These are phyloP conservation scores for Verticillium longisporum DNA, from an alignment of 2,329 filamentous ascomycete genomes.

Conservation along the genomic window DNA sequence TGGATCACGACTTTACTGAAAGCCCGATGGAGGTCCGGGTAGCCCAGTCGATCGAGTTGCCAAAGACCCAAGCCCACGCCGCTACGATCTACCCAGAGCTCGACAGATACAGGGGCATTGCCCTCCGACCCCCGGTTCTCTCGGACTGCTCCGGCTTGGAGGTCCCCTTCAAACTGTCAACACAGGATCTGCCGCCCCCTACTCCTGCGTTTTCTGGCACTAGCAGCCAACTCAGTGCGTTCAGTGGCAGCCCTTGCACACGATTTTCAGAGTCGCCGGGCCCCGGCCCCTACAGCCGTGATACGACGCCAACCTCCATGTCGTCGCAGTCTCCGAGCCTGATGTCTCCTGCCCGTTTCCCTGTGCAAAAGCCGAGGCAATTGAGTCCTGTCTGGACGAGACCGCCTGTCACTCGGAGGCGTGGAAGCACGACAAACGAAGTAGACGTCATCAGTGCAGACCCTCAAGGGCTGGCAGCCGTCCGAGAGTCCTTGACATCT, in stretches of 20 bases:
- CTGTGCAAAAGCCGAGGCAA: slow-evolving; percentile 39
- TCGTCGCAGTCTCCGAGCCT: slow-evolving; percentile 67
- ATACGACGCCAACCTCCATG: slow-evolving; percentile 72
- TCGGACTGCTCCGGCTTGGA: slow-evolving; percentile 30
- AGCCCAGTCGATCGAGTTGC: slow-evolving; percentile 33
- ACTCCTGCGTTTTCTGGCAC: slow-evolving; percentile 56
- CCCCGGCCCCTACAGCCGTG: slow-evolving; percentile 65
- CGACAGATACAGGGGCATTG: slow-evolving; percentile 49
- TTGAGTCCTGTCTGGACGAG: slow-evolving; percentile 48
- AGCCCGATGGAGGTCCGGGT: slow-evolving; percentile 37
- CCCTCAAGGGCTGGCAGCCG: slow-evolving; percentile 53
- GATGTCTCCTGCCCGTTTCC: slow-evolving; percentile 39
- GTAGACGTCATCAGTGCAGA: slow-evolving; percentile 37
- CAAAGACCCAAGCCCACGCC: slow-evolving; percentile 28
- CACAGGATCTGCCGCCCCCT: slow-evolving; percentile 58
- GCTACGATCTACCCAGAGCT: slow-evolving; percentile 52
- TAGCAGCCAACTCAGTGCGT: slow-evolving; percentile 48
- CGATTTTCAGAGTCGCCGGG: slow-evolving; percentile 67
- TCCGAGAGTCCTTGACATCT: slow-evolving; percentile 64
- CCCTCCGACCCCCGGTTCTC: slow-evolving; percentile 26
- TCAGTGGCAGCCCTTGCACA: slow-evolving; percentile 68
- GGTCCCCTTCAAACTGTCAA: slow-evolving; percentile 49
- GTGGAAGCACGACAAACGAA: slow-evolving; percentile 48
- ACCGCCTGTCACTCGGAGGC: slow-evolving; percentile 53
- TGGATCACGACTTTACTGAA: slow-evolving; percentile 33